These are phyloP conservation scores for Verticillium nubilum DNA, from an alignment of 2,329 filamentous ascomycete species.

Conservation along the genomic window DNA sequence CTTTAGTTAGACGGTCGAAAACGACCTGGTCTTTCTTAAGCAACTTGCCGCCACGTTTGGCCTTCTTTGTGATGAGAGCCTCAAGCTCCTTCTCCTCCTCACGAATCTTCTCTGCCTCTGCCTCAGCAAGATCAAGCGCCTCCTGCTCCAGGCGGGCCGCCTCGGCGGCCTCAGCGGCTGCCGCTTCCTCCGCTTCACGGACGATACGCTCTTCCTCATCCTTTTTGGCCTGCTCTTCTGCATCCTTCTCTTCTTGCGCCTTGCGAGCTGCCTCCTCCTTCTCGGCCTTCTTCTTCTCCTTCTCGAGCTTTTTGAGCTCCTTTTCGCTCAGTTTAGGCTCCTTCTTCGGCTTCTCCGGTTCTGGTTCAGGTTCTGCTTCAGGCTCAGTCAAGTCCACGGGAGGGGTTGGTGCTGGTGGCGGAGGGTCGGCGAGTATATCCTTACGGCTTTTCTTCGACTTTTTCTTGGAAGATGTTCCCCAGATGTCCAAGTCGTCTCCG, in stretches of 20 bases:
- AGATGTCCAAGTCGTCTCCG: slow-evolving; percentile 32
- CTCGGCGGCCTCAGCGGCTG: slow-evolving; percentile 21
- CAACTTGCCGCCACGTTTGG: slow-evolving; percentile 38
- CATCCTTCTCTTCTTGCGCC: slow-evolving; percentile 28
- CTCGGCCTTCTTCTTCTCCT: slow-evolving; percentile 39
- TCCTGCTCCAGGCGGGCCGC: slow-evolving; percentile 12
- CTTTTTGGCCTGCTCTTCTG: slow-evolving; percentile 13
- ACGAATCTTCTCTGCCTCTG: slow-evolving; percentile 21
- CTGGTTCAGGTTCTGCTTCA: slow-evolving; percentile 29
- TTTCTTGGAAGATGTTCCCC: slow-evolving; percentile 33
- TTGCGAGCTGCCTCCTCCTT: slow-evolving; percentile 34
- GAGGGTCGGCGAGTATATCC: slow-evolving; percentile 32
- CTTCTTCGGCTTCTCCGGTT: slow-evolving; percentile 34
- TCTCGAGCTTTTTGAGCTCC: slow-evolving; percentile 46
- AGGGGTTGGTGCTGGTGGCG: slow-evolving; percentile 43
- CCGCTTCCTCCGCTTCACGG: slow-evolving; percentile 21
- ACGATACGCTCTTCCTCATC: slow-evolving; percentile 24
- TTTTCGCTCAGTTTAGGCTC: slow-evolving; percentile 42
- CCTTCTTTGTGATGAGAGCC: slow-evolving; percentile 40
- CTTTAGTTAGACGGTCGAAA: slow-evolving; percentile 28
- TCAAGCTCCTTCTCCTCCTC: slow-evolving; percentile 32
- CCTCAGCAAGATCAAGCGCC: slow-evolving; percentile 22
- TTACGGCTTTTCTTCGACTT: slow-evolving; percentile 37
- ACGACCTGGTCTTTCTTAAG: slow-evolving; percentile 41
- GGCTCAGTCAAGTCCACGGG: slow-evolving; percentile 40